phyloP scores from a whole-genome alignment of 805 yeast genomes.

The Metschnikowia shivogae region DNA sequence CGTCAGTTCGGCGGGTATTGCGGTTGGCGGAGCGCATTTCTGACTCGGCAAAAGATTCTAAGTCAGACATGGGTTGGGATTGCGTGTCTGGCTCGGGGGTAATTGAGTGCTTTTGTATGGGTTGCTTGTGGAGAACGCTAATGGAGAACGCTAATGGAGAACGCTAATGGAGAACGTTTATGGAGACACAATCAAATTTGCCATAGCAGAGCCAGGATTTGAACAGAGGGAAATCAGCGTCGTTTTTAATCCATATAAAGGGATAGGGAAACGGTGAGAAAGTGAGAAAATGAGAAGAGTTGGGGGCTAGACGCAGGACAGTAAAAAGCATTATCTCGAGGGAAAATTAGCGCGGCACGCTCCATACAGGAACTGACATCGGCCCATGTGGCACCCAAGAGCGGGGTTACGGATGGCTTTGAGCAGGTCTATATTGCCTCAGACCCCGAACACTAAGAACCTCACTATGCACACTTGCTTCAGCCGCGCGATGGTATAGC shows the following conservation, averaged over 20 bases:
- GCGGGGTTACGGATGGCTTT: neutral
- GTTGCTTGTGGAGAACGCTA: neutral
- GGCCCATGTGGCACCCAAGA: constrained; percentile 1
- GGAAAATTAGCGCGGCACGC: neutral
- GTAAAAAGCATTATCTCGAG: neutral
- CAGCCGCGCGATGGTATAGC: no score
- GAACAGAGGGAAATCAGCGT: neutral
- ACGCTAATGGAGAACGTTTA: neutral
- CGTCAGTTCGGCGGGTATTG: constrained; percentile 24
- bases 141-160: neutral
- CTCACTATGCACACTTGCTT: neutral
- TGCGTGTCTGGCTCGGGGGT: neutral
- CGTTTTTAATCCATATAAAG: neutral
- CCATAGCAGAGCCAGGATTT: constrained; percentile 2
- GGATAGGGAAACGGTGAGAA: neutral
- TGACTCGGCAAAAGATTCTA: constrained; percentile 33
- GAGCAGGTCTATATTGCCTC: neutral
- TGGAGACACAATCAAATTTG: neutral
- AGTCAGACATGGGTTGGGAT: constrained; percentile 32
- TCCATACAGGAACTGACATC: neutral
- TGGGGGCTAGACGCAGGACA: neutral
- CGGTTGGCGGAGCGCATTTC: constrained; percentile 16
- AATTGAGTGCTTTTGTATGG: neutral
- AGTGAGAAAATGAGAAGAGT: constrained; percentile 2
- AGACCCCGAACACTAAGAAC: neutral